Percentiles rank a stretch among this genome's conserved stretches.
Conservation (phyloP, 2,329 filamentous ascomycete species). For the Moelleriella libera region DNA sequence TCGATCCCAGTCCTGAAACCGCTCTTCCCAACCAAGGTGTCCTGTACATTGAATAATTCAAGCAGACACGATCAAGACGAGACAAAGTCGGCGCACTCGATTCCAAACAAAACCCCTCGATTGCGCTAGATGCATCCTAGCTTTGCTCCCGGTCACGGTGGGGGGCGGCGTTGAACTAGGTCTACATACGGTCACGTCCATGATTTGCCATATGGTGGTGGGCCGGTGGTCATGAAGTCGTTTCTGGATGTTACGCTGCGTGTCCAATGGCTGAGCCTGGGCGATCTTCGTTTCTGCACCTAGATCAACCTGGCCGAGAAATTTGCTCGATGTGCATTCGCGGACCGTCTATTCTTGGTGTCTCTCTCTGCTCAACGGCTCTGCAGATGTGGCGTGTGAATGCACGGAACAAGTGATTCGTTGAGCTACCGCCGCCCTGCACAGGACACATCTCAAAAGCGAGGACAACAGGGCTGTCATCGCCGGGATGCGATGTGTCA, state of each 20-base stretch:
- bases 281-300: neutral
- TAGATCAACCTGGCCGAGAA: neutral
- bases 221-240: neutral
- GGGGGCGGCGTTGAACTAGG: too few relatives aligned
- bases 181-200: neutral
- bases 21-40: too few relatives aligned
- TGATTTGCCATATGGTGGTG: neutral
- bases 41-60: too few relatives aligned
- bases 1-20: too few relatives aligned
- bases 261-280: neutral
- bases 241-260: neutral
- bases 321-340: neutral
- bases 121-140: neutral
- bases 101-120: neutral
- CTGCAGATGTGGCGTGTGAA: too few relatives aligned
- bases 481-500: too few relatives aligned
- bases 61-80: neutral
- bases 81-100: neutral
- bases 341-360: neutral
- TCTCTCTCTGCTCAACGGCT: too few relatives aligned
- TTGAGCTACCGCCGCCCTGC: too few relatives aligned
- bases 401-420: too few relatives aligned
- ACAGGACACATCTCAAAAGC: too few relatives aligned
- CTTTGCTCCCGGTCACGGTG: neutral
- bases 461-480: too few relatives aligned